Base-by-base conservation (phyloP, 768 basidiomycete genomes). In the Terana coerulea region DNA sequence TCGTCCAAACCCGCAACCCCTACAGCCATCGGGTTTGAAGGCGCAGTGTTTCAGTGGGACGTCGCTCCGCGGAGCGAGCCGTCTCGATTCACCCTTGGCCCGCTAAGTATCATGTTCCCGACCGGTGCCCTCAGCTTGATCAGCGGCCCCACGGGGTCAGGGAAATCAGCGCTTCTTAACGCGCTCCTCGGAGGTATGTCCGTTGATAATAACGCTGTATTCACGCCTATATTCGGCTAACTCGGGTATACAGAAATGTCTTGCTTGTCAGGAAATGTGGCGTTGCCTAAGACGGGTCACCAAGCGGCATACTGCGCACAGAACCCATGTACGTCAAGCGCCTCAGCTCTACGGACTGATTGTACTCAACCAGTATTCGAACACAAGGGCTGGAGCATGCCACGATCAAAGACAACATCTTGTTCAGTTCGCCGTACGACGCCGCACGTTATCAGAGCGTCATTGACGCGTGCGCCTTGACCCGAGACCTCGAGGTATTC, bases 331-430 rank as follows among this genome's bases (percentile, higher is more conserved):
- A 39, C 52, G 75, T 60, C n/a, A 14, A 9, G 7, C 28, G 30
- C 11, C 37, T 21, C 45, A 11, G 30, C 26, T 28, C 19, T 17
- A 5, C 37, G 12, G 7, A n/a, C 15, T 33, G 21, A 39, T 25
- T 28, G 41, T 24, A 64, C 62, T 47, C 60, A n/a, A n/a, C n/a
- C n/a, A n/a, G n/a, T n/a, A n/a, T n/a, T n/a, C n/a, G n/a, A n/a
- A 64, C 22, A 64, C 61, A 43, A 72, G 88, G 86, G 86, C 75
- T 91, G 7, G 83, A 88, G 61, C 86, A 90, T 63, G 88, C 86
- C 1, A 87, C 88, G 0, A 89, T 93, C 51, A 73, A 79, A 19
- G 88, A 90, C 51, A 91, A 91, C 61, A 88, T 95, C 56, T 65
- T 88, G 12, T 95, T 91, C 67, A 83, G 83, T 1, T 75, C 80